Percentiles rank a stretch among this genome's conserved stretches.
These are phyloP conservation scores for Rhizopogon vinicolor DNA, from an alignment of 768 basidiomycete genomes.

Conservation along the genomic window DNA sequence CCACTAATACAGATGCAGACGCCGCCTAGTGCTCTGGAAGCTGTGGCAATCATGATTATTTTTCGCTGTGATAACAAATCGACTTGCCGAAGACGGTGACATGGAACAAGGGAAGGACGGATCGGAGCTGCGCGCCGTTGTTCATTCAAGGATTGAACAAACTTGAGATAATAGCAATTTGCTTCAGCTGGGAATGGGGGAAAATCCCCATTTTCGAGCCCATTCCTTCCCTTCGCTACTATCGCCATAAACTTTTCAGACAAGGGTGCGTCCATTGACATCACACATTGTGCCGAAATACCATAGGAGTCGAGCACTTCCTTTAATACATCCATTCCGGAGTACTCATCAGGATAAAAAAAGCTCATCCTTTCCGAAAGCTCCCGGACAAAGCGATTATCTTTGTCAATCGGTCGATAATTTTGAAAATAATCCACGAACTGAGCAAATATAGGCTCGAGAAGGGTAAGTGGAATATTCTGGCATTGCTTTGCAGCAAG, in stretches of 20 bases:
- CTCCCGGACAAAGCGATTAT: constrained; percentile 8
- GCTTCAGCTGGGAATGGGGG: constrained; percentile 10
- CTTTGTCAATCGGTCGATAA: background rate
- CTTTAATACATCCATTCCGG: background rate
- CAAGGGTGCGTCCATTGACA: constrained; percentile 4
- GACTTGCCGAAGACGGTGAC: background rate
- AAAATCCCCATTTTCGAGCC: constrained; percentile 10
- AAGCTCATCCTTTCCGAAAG: constrained; percentile 16
- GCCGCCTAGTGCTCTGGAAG: background rate
- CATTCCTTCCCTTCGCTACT: constrained; percentile 15
- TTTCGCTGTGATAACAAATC: background rate
- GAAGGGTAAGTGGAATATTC: background rate
- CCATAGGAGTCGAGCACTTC: constrained; percentile 8
- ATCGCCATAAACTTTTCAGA: constrained; percentile 10
- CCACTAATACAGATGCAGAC: background rate
- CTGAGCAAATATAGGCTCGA: constrained; percentile 3
- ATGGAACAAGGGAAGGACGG: background rate
- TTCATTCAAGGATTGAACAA: background rate
- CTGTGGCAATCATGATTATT: background rate
- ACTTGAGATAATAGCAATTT: constrained; percentile 15
- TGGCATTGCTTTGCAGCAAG: background rate
- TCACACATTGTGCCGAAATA: constrained; percentile 7
- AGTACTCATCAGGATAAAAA: constrained; percentile 10
- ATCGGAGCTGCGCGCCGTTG: background rate
- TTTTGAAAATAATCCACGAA: constrained; percentile 5